phyloP scores from a whole-genome alignment of 2,329 filamentous ascomycete species.

The Nothomitra cinnamomea region DNA sequence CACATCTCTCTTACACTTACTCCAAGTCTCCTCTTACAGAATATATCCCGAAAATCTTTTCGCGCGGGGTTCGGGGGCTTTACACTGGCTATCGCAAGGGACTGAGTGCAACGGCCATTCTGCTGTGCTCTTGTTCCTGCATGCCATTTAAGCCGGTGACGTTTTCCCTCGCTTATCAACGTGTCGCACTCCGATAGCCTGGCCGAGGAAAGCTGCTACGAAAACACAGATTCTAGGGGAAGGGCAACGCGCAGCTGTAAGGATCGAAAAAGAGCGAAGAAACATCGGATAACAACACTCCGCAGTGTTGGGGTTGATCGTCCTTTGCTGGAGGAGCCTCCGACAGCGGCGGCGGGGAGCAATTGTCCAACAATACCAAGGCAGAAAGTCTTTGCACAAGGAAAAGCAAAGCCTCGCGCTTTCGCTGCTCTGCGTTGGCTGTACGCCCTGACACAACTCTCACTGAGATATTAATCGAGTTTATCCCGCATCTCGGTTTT shows the following conservation, averaged over 20 bases:
- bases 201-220: neutral
- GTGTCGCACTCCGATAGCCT: conserved; percentile 2
- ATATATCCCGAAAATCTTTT: no score
- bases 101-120: no score
- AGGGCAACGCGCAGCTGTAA: neutral
- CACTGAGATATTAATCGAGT: neutral
- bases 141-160: neutral
- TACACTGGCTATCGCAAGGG: no score
- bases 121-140: neutral
- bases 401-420: neutral
- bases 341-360: no score
- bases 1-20: no score
- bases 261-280: no score
- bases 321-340: neutral
- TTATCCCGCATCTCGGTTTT: neutral
- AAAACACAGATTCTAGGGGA: neutral
- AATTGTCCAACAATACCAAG: conserved; percentile 1
- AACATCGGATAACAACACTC: no score
- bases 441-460: neutral
- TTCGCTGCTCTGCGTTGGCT: neutral
- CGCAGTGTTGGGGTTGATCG: neutral
- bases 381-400: neutral
- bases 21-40: no score
- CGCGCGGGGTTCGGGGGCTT: no score
- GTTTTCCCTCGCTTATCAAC: conserved; percentile 1